These are phyloP conservation scores for Ogataea pignaliae DNA, from an alignment of 805 yeast genomes.

Conservation along the genomic window DNA sequence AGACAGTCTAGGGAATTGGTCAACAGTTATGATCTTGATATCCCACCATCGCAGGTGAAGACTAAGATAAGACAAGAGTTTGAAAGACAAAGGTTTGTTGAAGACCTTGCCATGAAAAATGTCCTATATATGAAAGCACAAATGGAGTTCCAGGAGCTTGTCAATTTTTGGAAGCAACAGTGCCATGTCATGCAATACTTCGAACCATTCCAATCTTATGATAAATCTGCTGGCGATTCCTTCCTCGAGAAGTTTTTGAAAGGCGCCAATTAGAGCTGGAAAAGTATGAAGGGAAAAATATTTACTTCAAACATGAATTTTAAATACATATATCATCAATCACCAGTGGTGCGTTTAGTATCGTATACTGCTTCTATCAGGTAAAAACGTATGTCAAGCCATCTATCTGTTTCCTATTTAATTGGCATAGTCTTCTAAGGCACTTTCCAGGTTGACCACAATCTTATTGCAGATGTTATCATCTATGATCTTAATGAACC, in stretches of 20 bases:
- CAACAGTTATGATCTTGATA: slow-evolving; percentile 66
- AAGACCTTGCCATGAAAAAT: slow-evolving; percentile 61
- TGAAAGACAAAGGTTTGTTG: slow-evolving; percentile 74
- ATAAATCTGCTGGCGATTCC: slow-evolving; percentile 49
- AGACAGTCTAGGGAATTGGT: slow-evolving; percentile 46
- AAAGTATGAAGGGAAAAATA: neutral
- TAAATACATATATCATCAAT: slow-evolving; percentile 19
- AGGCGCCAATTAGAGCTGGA: slow-evolving; percentile 37
- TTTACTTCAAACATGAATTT: slow-evolving; percentile 32
- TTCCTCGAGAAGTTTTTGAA: slow-evolving; percentile 73
- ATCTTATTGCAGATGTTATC: slow-evolving; percentile 33
- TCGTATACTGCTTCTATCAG: too few species aligned
- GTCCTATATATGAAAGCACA: slow-evolving; percentile 76
- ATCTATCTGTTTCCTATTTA: neutral
- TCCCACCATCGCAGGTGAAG: slow-evolving; percentile 74
- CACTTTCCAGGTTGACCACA: slow-evolving; percentile 24
- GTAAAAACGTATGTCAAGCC: neutral
- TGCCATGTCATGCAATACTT: slow-evolving; percentile 82
- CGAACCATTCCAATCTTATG: slow-evolving; percentile 57
- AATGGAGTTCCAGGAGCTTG: slow-evolving; percentile 85
- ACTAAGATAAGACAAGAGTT: slow-evolving; percentile 87
- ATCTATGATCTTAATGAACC: slow-evolving; percentile 49
- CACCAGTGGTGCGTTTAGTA: too few species aligned
- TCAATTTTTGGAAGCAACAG: slow-evolving; percentile 88
- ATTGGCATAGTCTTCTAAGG: slow-evolving; percentile 5